Percentiles rank a stretch among this genome's conserved stretches.
These are phyloP conservation scores for Coemansia sp. DNA, from an alignment of 192 early-diverging fungal genomes.

Conservation along the genomic window DNA sequence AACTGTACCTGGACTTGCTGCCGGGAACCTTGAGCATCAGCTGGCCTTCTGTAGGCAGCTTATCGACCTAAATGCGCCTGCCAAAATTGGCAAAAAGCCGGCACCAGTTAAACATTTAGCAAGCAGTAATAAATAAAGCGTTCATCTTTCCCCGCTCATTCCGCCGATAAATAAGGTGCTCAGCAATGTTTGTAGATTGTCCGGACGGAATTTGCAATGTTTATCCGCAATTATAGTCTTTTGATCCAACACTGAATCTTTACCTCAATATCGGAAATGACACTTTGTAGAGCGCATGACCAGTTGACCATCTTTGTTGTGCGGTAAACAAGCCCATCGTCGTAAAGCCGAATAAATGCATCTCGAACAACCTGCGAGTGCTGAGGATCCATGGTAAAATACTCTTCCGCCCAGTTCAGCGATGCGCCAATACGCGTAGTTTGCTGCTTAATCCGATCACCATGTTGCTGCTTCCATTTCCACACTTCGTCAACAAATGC, in stretches of 20 bases:
- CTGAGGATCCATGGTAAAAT: slow-evolving; percentile 89
- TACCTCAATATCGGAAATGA: slow-evolving; percentile 93
- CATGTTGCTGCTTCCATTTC: slow-evolving; percentile 82
- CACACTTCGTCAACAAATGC: slow-evolving; percentile 81
- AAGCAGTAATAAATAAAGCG: background rate
- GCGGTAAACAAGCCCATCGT: slow-evolving; percentile 88
- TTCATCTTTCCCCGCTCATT: background rate
- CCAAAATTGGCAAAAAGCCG: background rate
- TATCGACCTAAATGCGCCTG: slow-evolving; percentile 64
- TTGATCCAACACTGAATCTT: background rate
- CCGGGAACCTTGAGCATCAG: slow-evolving; percentile 76
- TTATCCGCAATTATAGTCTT: slow-evolving; percentile 1
- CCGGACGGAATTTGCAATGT: background rate
- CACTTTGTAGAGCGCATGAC: slow-evolving; percentile 91
- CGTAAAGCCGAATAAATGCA: slow-evolving; percentile 84
- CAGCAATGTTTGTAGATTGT: background rate
- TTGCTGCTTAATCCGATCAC: slow-evolving; percentile 80
- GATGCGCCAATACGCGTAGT: slow-evolving; percentile 80
- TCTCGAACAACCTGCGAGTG: slow-evolving; percentile 76
- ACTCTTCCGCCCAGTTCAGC: slow-evolving; percentile 79
- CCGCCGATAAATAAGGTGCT: background rate
- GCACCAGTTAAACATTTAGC: background rate
- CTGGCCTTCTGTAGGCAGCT: slow-evolving; percentile 70
- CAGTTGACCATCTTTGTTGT: slow-evolving; percentile 93
- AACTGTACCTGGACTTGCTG: slow-evolving; percentile 59